Evolutionary conservation across 2,329 filamentous ascomycete species (phyloP), one percentile per base, ranked within the genome.

Genomic region (Ophiosphaerella narmari): DNA sequence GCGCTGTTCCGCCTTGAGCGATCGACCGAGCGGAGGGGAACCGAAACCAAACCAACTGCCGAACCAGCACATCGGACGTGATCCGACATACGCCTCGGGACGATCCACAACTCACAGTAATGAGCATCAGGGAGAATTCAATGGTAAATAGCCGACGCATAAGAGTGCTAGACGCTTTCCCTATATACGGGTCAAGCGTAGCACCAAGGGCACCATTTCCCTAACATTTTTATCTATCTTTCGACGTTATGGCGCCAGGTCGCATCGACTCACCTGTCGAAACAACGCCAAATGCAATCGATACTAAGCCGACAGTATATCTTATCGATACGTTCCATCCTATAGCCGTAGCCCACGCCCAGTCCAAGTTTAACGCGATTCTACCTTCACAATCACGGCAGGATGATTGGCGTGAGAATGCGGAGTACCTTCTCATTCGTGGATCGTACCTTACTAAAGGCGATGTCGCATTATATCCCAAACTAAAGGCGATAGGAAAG

Each of bases 401-500:
- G 31, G 31, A 50, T 1, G 60, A 74, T n/a, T 80, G 76, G 77
- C 65, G 68, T 8, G 52, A 73, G 16, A 72, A 78, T 3, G 77
- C 76, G 0, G 57, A 71, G 2, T 75, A 71, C 8, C 60, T 79
- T 1, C 55, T 80, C 1, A 66, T 79, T 29, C 67, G 73, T 31
- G 63, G 66, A 0, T 75, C 74, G 0, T 59, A 62, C 7, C 38
- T 79, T 9, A 74, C 72, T 0, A 73, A 71, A 4, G 62, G 74
- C 2, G 77, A 78, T 34, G 55, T 79, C 21, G 62, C 64, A 4
- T 58, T 62, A 1, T 68, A 67, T 26, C 71, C 67, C 0, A 73
- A 71, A 5, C 63, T 80, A 0, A 55, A 67, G 8, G 77, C 76
- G 2, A 74, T 80, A 32, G 75, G 75, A 46, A 80, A 80, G 59